Base-by-base conservation (phyloP, 2,329 filamentous ascomycete species). In the Aspergillus fischeri region DNA sequence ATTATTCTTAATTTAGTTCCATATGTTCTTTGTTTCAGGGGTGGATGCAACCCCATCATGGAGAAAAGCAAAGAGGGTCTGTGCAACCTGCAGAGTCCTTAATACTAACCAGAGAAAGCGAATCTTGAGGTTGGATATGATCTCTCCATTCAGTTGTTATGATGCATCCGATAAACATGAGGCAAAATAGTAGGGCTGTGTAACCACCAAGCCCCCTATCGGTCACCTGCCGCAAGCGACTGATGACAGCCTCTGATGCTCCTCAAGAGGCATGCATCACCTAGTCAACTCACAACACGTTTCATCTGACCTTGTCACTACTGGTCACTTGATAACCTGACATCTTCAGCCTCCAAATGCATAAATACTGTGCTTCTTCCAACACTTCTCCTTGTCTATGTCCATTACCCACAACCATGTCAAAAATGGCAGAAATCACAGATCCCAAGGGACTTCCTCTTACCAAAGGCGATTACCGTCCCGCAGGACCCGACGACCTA, bases 401-500 rank as follows among this genome's bases (percentile, higher is more conserved):
- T 20, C n/a, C n/a, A 45, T 5, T 14, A 6, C 20, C 6, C 8
- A 24, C 42, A 10, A 45, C 6, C 20, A 11, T 6, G 8, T 45
- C 42, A 45, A 24, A 45, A 45, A 45, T 45, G 42, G 42, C 42
- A 10, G 42, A 45, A 24, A 9, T 5, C n/a, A 11, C 20, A 24
- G 21, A 24, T 10, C 24, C 20, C 21, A 42, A 56, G 28, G 29
- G 29, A 11, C 41, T 29, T 7, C 2, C 4, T 17, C 53, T 52
- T 42, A 11, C 10, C n/a, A 51, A 51, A 25, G 51, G 53, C 4
- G 20, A 56, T 24, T 61, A 56, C 51, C 53, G 45, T 25, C 49
- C 52, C 9, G 51, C 54, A 5, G 48, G 42, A 8, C 25, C 57
- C 7, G 45, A 41, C 32, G 59, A 61, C 41, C 45, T 60, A 3